Conservation (phyloP, 2,329 filamentous ascomycete species). For the Epichloe amarillans region DNA sequence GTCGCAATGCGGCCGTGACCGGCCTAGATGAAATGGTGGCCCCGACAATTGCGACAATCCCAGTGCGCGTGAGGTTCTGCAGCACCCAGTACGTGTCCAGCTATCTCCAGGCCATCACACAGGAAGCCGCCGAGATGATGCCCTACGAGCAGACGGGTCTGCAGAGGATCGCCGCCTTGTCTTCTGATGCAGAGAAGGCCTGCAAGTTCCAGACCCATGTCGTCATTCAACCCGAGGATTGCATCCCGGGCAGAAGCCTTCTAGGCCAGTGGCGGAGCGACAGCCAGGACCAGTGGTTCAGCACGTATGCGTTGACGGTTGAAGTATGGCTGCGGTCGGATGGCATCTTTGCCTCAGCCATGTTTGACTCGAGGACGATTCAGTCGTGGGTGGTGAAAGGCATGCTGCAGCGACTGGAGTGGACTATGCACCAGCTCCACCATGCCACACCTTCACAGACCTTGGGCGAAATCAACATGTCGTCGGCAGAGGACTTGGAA, state of each 20-base stretch:
- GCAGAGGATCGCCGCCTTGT: constrained; percentile 9
- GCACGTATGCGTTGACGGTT: background rate
- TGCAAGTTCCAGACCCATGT: constrained; percentile 17
- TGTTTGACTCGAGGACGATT: background rate
- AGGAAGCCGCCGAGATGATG: constrained; percentile 9
- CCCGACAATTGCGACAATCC: constrained; percentile 27
- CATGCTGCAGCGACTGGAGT: background rate
- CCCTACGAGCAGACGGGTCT: constrained; percentile 10
- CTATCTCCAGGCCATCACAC: constrained; percentile 6
- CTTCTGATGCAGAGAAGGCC: constrained; percentile 7
- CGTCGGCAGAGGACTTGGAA: constrained; percentile 21
- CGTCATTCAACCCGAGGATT: constrained; percentile 13
- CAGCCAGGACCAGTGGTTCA: background rate
- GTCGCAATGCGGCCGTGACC: constrained; percentile 15
- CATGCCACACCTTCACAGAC: too few relatives aligned
- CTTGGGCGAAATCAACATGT: too few relatives aligned
- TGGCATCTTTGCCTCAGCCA: background rate
- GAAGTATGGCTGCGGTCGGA: background rate
- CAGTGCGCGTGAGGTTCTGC: constrained; percentile 25
- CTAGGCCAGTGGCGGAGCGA: background rate
- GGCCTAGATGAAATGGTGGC: constrained; percentile 11
- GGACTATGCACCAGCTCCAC: too few relatives aligned
- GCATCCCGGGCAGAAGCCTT: too few relatives aligned
- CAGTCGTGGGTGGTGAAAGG: background rate
- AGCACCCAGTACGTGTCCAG: background rate